Conservation (phyloP, 257 asterid genomes). For the Penstemon barbatus region DNA sequence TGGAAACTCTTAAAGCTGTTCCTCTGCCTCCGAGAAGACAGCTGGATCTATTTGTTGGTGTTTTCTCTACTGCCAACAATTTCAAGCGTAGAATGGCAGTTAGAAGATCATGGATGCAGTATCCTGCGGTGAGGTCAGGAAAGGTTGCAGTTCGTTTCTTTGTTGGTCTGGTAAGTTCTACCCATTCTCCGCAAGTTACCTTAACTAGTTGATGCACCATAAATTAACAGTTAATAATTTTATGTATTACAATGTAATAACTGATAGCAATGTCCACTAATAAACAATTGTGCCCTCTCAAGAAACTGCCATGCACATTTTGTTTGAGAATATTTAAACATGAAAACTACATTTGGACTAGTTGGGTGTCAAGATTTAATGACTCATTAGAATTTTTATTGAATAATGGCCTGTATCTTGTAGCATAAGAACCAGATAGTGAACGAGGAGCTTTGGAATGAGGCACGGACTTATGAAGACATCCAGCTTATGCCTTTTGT, state of each 20-base stretch:
- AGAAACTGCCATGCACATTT: not conserved
- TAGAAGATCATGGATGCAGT: constrained; percentile 99
- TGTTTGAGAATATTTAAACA: constrained; percentile 2
- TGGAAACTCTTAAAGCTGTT: constrained; percentile 74
- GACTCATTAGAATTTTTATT: not conserved
- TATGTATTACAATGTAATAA: not conserved
- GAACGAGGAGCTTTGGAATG: constrained; percentile 95
- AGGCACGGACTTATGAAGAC: constrained; percentile 82
- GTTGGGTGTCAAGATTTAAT: not conserved
- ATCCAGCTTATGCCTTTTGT: constrained; percentile 96
- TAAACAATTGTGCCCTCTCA: not conserved
- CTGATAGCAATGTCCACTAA: not conserved
- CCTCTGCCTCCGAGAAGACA: constrained; percentile 50
- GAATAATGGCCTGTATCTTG: constrained; percentile 31
- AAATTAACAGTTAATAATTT: not conserved
- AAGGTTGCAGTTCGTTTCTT: constrained; percentile 92
- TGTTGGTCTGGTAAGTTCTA: constrained; percentile 84
- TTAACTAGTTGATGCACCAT: not conserved
- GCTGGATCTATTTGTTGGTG: constrained; percentile 80
- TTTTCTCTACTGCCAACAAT: constrained; percentile 94
- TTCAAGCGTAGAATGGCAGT: constrained; percentile 98
- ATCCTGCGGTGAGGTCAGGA: constrained; percentile 78
- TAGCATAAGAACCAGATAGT: constrained; percentile 97
- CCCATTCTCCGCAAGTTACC: not conserved
- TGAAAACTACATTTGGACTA: not conserved